Conservation (phyloP, 129 eudicot species). For the Glebionis coronaria region DNA sequence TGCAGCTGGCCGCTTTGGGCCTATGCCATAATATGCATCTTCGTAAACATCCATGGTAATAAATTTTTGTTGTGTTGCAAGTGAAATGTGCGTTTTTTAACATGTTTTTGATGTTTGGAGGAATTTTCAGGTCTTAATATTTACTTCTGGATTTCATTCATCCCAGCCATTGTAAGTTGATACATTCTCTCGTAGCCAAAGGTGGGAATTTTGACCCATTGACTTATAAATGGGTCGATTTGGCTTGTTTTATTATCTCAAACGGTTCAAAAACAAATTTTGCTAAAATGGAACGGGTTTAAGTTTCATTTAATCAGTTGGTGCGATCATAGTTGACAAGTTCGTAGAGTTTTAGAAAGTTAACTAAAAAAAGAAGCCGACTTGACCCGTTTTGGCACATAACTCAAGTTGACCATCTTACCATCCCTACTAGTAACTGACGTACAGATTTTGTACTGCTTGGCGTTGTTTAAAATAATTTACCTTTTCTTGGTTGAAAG, state of each 20-base stretch:
- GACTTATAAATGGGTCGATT: not conserved
- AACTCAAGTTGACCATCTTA: not conserved
- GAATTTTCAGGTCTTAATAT: constrained; percentile 73
- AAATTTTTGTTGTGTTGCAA: not conserved
- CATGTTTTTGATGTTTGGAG: constrained; percentile 5
- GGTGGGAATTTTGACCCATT: not conserved
- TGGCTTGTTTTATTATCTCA: not conserved
- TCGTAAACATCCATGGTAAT: constrained; percentile 85
- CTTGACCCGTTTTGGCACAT: not conserved
- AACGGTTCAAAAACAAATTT: not conserved
- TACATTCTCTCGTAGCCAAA: not conserved
- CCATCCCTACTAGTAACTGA: not conserved
- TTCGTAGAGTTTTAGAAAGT: too few relatives aligned
- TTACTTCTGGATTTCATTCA: constrained; percentile 94
- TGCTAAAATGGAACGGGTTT: not conserved
- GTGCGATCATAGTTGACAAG: too few relatives aligned
- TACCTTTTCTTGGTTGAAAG: constrained; percentile 36
- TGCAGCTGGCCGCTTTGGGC: constrained; percentile 99
- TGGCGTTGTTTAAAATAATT: not conserved
- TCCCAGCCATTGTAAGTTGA: constrained; percentile 88
- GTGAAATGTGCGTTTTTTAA: not conserved
- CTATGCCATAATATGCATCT: constrained; percentile 90
- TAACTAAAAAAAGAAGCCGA: not conserved
- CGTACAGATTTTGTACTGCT: not conserved
- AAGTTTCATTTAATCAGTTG: not conserved